phyloP scores from a whole-genome alignment of 2,329 filamentous ascomycete species.

The Apiospora saccharicola region DNA sequence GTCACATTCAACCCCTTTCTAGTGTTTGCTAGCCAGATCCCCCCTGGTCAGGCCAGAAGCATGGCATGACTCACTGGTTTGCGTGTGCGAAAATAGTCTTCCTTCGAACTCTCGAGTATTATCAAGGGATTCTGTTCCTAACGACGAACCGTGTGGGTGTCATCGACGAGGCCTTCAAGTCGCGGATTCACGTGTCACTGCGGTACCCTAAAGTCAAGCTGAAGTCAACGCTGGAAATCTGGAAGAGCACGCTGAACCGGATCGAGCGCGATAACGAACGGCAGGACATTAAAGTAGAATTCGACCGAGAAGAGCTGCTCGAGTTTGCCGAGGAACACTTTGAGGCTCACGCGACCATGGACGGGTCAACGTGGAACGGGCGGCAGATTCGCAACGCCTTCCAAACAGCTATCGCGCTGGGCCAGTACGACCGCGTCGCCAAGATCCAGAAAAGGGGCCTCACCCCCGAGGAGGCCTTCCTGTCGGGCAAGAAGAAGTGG shows the following conservation, averaged over 20 bases:
- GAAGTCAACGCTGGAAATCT: constrained; percentile 31
- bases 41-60: neutral
- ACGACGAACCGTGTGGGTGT: constrained; percentile 35
- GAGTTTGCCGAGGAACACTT: constrained; percentile 31
- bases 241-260: constrained; percentile 34
- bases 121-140: constrained; percentile 34
- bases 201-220: constrained; percentile 28
- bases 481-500: constrained; percentile 27
- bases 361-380: constrained; percentile 34
- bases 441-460: constrained; percentile 25
- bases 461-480: constrained; percentile 27
- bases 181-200: constrained; percentile 34
- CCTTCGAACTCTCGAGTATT: constrained; percentile 32
- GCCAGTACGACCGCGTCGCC: constrained; percentile 28
- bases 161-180: constrained; percentile 38
- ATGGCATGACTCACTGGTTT: neutral
- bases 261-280: constrained; percentile 32
- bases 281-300: constrained; percentile 27
- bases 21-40: neutral
- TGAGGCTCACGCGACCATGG: constrained; percentile 25
- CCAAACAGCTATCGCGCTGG: constrained; percentile 35
- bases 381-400: constrained; percentile 40
- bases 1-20: neutral
- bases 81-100: constrained; percentile 26
- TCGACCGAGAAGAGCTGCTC: constrained; percentile 27